Percentiles rank a stretch among this genome's conserved stretches.
Evolutionary conservation across 768 basidiomycete species (phyloP).

Genomic region (Dentipellis sp.): DNA sequence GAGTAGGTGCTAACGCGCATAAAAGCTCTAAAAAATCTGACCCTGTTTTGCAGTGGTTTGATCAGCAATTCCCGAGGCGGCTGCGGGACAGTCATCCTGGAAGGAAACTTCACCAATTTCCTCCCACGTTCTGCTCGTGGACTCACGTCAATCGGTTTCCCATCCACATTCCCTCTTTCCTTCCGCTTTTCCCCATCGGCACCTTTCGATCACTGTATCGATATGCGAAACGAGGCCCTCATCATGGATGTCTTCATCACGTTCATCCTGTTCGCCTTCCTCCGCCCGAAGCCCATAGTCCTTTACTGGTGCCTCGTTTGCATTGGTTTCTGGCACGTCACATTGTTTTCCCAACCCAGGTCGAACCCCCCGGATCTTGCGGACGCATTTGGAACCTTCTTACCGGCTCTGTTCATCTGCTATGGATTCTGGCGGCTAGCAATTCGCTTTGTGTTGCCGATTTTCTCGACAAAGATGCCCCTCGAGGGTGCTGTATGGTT

Average conservation of each 20-base stretch:
- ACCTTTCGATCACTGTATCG: slow-evolving; percentile 53
- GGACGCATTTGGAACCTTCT: slow-evolving; percentile 65
- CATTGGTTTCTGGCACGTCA: slow-evolving; percentile 81
- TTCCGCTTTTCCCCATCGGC: slow-evolving; percentile 45
- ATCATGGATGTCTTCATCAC: slow-evolving; percentile 66
- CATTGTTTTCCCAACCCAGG: slow-evolving; percentile 69
- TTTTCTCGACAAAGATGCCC: slow-evolving; percentile 49
- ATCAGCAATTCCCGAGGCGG: slow-evolving; percentile 60
- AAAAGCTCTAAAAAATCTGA: background rate
- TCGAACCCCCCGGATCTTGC: slow-evolving; percentile 60
- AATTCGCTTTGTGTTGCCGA: slow-evolving; percentile 64
- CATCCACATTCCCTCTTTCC: slow-evolving; percentile 64
- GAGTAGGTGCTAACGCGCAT: slow-evolving; percentile 35
- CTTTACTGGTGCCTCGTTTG: slow-evolving; percentile 72
- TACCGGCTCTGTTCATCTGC: slow-evolving; percentile 68
- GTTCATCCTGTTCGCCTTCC: slow-evolving; percentile 56
- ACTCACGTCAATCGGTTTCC: slow-evolving; percentile 65
- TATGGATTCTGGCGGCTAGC: slow-evolving; percentile 76
- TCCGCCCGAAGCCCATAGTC: slow-evolving; percentile 62
- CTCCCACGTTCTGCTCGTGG: slow-evolving; percentile 50
- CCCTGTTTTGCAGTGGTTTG: slow-evolving; percentile 39
- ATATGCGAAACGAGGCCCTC: slow-evolving; percentile 61
- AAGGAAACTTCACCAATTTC: slow-evolving; percentile 69
- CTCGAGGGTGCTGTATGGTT: slow-evolving; percentile 71
- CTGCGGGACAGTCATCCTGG: slow-evolving; percentile 60